Evolutionary conservation across 768 basidiomycete species (phyloP).

Genomic region (Suillus brevipes): DNA sequence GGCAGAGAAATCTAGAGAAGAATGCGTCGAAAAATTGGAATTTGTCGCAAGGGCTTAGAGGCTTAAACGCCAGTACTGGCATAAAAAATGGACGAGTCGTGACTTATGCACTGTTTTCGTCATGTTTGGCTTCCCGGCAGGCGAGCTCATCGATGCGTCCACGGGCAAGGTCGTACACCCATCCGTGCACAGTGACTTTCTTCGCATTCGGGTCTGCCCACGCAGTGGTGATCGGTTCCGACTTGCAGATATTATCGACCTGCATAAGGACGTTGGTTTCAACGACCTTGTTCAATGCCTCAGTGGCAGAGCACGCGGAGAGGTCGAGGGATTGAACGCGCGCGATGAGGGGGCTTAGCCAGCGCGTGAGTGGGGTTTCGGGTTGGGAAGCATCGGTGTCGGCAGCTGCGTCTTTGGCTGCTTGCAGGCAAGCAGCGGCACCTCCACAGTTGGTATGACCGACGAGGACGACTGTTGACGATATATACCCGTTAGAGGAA

Average conservation of each 20-base stretch:
- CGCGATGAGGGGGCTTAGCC: conserved; percentile 68
- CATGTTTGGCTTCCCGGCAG: background rate
- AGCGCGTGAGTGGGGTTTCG: conserved; percentile 59
- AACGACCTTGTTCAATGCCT: conserved; percentile 49
- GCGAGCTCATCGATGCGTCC: conserved; percentile 61
- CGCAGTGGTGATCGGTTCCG: conserved; percentile 45
- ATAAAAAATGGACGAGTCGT: background rate
- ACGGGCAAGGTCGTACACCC: conserved; percentile 66
- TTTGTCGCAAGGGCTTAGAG: background rate
- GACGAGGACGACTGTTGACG: conserved; percentile 64
- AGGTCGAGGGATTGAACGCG: conserved; percentile 47
- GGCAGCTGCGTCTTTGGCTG: conserved; percentile 39
- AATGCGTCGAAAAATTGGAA: background rate
- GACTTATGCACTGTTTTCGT: background rate
- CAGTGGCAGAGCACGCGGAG: conserved; percentile 31
- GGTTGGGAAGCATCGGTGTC: conserved; percentile 22
- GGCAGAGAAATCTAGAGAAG: background rate
- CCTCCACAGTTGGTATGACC: conserved; percentile 88
- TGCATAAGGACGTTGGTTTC: conserved; percentile 61
- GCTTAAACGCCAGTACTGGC: background rate
- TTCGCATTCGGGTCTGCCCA: conserved; percentile 37
- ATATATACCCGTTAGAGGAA: conserved; percentile 8
- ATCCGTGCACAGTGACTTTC: conserved; percentile 64
- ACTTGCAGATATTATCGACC: conserved; percentile 50
- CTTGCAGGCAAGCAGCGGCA: conserved; percentile 53